Percentiles rank a stretch among this genome's conserved stretches.
Evolutionary conservation across 306 rosid species (phyloP).

Genomic region (Prinsepia uniflora): DNA sequence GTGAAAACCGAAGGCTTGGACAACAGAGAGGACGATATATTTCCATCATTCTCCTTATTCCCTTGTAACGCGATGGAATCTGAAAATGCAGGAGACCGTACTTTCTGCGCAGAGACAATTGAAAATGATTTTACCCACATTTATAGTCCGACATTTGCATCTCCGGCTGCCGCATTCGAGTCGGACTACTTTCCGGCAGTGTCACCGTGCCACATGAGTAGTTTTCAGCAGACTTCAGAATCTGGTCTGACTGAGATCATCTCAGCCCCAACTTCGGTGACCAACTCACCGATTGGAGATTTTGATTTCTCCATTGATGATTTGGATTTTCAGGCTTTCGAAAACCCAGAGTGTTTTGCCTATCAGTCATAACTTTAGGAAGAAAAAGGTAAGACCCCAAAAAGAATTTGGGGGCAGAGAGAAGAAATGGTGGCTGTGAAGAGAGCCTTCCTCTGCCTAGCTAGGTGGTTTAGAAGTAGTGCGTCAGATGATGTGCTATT

Average conservation of each 20-base stretch:
- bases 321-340: constrained; percentile 44
- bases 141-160: constrained; percentile 31
- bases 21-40: constrained; percentile 31
- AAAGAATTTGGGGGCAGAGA: too few species aligned
- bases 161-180: constrained; percentile 47
- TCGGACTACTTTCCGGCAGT: constrained; percentile 34
- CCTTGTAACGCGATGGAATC: constrained; percentile 36
- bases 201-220: constrained; percentile 29
- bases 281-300: constrained; percentile 54
- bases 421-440: not conserved
- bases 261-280: constrained; percentile 56
- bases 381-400: not conserved
- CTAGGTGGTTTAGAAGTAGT: constrained; percentile 18
- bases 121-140: constrained; percentile 30
- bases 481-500: constrained; percentile 6
- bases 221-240: constrained; percentile 45
- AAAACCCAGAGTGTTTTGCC: constrained; percentile 31
- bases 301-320: constrained; percentile 40
- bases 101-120: constrained; percentile 32
- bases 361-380: not conserved
- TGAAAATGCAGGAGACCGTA: constrained; percentile 33
- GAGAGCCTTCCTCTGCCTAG: constrained; percentile 20
- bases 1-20: constrained; percentile 45
- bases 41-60: constrained; percentile 48
- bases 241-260: constrained; percentile 52